Evolutionary conservation across 768 basidiomycete genomes (phyloP).

Genomic region (Phanerodontia chrysosporium): DNA sequence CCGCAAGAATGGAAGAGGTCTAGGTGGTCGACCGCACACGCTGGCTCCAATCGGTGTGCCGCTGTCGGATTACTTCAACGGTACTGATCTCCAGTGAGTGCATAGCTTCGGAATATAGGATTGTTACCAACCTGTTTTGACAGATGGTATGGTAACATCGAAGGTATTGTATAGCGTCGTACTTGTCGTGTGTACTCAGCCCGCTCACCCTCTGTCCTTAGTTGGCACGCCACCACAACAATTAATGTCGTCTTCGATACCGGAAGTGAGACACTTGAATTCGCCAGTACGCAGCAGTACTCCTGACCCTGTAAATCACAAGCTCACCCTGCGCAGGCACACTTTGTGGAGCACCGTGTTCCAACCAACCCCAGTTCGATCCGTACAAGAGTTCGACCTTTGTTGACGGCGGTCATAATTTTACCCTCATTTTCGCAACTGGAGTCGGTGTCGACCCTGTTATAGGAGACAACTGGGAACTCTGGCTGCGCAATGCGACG

Average conservation of each 20-base stretch:
- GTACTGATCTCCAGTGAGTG: slow-evolving; percentile 52
- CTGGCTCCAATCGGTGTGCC: slow-evolving; percentile 36
- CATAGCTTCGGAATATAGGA: not conserved
- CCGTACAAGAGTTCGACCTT: slow-evolving; percentile 47
- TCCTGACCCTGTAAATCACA: too few relatives aligned
- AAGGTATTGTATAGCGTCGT: too few relatives aligned
- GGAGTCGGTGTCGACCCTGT: slow-evolving; percentile 55
- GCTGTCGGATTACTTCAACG: slow-evolving; percentile 48
- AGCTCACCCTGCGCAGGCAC: too few relatives aligned
- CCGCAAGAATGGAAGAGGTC: slow-evolving; percentile 15
- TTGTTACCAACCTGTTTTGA: not conserved
- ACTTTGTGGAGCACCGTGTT: slow-evolving; percentile 40
- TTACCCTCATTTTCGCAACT: slow-evolving; percentile 47
- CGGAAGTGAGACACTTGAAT: slow-evolving; percentile 44
- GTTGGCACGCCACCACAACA: slow-evolving; percentile 53
- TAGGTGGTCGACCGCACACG: slow-evolving; percentile 12
- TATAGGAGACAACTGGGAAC: slow-evolving; percentile 38
- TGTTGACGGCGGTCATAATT: slow-evolving; percentile 36
- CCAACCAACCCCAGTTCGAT: slow-evolving; percentile 44
- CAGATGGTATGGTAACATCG: slow-evolving; percentile 52
- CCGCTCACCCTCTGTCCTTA: slow-evolving; percentile 15
- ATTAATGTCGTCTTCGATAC: slow-evolving; percentile 54
- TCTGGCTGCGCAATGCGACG: slow-evolving; percentile 39
- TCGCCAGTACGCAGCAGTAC: slow-evolving; percentile 38
- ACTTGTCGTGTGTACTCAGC: too few relatives aligned